Evolutionary conservation across 352 stramenopile species (phyloP).

Genomic region (Aphanomyces euteiches): DNA sequence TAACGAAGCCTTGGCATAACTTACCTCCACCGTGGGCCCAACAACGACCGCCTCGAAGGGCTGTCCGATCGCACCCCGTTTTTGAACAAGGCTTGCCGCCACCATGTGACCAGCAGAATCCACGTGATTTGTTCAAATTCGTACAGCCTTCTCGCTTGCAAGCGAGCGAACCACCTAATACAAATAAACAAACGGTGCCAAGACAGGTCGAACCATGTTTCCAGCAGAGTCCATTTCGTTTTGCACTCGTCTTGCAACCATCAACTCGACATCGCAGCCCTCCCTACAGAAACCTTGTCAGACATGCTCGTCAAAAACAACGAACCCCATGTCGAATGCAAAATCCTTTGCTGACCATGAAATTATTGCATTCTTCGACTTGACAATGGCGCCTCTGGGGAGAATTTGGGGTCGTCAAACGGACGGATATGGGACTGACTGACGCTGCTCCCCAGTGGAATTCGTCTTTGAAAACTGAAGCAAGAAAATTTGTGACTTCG

Average conservation of each 20-base stretch:
- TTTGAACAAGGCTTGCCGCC: slow-evolving; percentile 3
- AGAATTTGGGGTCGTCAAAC: no score
- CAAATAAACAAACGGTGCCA: not conserved
- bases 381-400: not conserved
- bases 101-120: slow-evolving; percentile 7
- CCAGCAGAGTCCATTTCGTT: slow-evolving; percentile 13
- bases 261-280: slow-evolving; percentile 1
- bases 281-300: not conserved
- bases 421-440: no score
- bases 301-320: not conserved
- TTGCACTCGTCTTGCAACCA: not conserved
- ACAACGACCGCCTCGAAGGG: not conserved
- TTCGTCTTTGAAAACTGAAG: no score
- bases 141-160: not conserved
- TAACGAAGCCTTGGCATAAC: not conserved
- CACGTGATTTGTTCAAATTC: not conserved
- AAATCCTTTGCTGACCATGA: slow-evolving; percentile 5
- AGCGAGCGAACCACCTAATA: not conserved
- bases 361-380: slow-evolving; percentile 4
- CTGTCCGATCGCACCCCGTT: not conserved
- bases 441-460: no score
- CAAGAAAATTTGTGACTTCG: no score
- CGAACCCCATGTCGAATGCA: slow-evolving; percentile 9
- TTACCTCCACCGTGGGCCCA: slow-evolving; percentile 16
- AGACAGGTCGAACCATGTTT: slow-evolving; percentile 3